A percentile compares a stretch with the other conserved stretches of the same genome.
Conservation (phyloP, 2,329 filamentous ascomycete genomes). For the Fusarium albidum region DNA sequence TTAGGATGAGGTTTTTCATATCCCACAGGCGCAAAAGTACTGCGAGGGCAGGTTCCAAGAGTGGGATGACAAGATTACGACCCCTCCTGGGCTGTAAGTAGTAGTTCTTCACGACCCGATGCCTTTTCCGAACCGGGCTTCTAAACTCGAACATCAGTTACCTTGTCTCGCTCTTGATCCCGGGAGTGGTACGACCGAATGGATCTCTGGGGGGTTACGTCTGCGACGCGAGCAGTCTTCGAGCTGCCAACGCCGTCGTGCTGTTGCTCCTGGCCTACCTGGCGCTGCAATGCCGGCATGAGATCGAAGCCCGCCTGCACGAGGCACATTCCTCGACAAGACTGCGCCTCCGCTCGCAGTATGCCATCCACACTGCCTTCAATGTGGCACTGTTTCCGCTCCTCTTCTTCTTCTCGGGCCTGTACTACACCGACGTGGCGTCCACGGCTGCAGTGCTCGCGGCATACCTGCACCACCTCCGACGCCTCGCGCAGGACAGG, state of each 20-base stretch:
- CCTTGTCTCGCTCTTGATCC: conserved; percentile 49
- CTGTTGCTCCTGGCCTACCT: conserved; percentile 52
- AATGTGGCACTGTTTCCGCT: conserved; percentile 89
- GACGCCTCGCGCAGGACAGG: conserved; percentile 48
- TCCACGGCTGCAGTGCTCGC: conserved; percentile 80
- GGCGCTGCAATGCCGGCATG: conserved; percentile 60
- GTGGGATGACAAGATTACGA: conserved; percentile 98
- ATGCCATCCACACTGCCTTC: conserved; percentile 69
- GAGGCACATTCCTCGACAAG: conserved; percentile 30
- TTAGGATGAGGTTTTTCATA: conserved; percentile 87
- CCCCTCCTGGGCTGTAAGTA: conserved; percentile 82
- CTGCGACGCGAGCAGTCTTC: conserved; percentile 49
- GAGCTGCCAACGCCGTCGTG: conserved; percentile 57
- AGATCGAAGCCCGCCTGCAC: conserved; percentile 56
- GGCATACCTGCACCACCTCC: conserved; percentile 68
- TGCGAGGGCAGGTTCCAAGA: conserved; percentile 76
- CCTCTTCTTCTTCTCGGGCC: conserved; percentile 92
- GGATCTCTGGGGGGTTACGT: conserved; percentile 22
- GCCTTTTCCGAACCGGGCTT: conserved; percentile 8
- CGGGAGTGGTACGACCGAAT: conserved; percentile 28
- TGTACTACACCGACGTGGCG: conserved; percentile 94
- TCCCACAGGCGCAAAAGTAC: conserved; percentile 90
- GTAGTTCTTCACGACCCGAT: neutral
- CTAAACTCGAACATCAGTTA: conserved; percentile 57
- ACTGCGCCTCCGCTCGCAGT: conserved; percentile 45